Percentiles rank a stretch among this genome's conserved stretches.
phyloP scores from a whole-genome alignment of 176 grass and related monocot genomes.

The Alopecurus myosuroides region DNA sequence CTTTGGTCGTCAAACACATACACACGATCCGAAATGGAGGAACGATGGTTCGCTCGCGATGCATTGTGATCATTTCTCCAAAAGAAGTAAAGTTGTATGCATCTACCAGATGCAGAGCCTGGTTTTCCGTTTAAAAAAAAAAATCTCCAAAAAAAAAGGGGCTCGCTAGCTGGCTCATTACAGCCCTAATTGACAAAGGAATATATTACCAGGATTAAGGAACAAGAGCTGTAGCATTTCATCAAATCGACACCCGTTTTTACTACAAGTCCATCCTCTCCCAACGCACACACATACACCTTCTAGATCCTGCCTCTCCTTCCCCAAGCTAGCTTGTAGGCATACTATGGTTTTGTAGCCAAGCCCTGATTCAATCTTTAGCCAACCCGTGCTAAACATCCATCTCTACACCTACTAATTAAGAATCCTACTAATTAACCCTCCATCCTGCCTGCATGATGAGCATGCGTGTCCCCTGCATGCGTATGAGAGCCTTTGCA shows the following conservation, averaged over 20 bases:
- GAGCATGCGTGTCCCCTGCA: not conserved
- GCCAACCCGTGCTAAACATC: not conserved
- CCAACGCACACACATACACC: not conserved
- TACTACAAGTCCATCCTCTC: slow-evolving; percentile 26
- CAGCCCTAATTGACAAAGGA: too few relatives aligned
- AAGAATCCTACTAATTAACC: slow-evolving; percentile 33
- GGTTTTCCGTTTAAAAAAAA: too few relatives aligned
- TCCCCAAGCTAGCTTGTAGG: not conserved
- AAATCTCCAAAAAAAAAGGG: too few relatives aligned
- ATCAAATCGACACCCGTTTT: slow-evolving; percentile 44
- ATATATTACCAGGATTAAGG: too few relatives aligned
- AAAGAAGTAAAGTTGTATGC: too few relatives aligned
- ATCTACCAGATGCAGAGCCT: too few relatives aligned
- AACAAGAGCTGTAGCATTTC: slow-evolving; percentile 46
- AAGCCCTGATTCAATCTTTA: not conserved
- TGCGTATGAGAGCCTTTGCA: not conserved
- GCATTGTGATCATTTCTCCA: not conserved
- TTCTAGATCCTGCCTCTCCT: slow-evolving; percentile 4
- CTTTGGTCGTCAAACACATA: not conserved
- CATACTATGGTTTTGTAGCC: not conserved
- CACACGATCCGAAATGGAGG: not conserved
- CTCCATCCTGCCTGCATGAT: not conserved
- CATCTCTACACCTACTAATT: slow-evolving; percentile 36
- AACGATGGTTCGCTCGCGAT: not conserved
- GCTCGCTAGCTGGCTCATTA: too few relatives aligned